Evolutionary conservation across 805 yeast species (phyloP), one percentile per base, ranked within the genome.

Genomic region (Suhomyces sp.): DNA sequence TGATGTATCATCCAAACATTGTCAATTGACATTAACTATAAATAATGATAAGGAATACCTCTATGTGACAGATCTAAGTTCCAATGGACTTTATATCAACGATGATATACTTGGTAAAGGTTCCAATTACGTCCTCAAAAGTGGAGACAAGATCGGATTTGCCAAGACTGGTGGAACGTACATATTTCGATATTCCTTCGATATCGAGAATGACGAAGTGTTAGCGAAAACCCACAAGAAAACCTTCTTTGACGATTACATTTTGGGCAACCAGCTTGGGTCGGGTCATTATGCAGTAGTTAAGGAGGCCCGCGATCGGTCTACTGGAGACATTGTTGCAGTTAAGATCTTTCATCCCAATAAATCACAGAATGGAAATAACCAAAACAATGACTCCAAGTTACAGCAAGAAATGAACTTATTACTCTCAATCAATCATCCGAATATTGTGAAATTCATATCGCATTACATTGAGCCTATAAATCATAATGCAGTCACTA

Each of bases 271-370:
- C 36, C 76, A 79, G 43, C 58, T 84, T 15, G 93, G 93, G 0
- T 62, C 82, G 4, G 93, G 93, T 0, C 91, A 84, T 57, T 84
- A 84, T 50, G 91, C 93, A 0, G 77, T 78, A n/a, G 93, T 84
- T 3, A 81, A 78, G 51, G 85, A 81, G 45, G 87, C 87, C 2
- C 65, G 67, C 6, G 70, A 76, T 42, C 73, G 79, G 45, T 55
- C 58, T 6, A 70, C 80, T 0, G 87, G 88, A 0, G 71, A 72
- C 32, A 58, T 71, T 2, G 83, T 78, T 31, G 93, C 91, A 0
- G 86, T 84, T 4, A 84, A 84, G 51, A 79, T 84, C 6, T 84
- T 84, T 56, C 81, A 78, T 46, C 81, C 83, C 2, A 63, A 43
- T 64, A 74, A 56, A 41, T 48, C 44, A 32, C 6, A 50, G 46